phyloP scores from a whole-genome alignment of 495 filamentous ascomycete species.

The Viridothelium virens region DNA sequence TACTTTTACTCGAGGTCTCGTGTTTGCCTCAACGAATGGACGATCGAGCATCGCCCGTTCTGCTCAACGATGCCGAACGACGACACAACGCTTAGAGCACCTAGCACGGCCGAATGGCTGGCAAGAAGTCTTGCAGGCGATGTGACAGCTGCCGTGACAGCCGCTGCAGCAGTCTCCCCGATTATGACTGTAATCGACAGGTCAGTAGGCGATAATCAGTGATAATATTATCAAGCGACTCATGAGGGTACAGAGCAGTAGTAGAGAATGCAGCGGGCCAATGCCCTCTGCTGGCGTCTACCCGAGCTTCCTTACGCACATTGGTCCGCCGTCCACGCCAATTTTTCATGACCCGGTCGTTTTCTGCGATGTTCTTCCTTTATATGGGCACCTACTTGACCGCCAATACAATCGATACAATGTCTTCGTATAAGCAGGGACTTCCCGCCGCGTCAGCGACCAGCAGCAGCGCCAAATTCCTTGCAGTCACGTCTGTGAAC shows the following conservation, averaged over 20 bases:
- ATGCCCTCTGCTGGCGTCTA: slow-evolving; percentile 1
- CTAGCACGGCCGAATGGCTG: neutral
- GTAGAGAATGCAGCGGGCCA: slow-evolving; percentile 8
- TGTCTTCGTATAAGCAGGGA: neutral
- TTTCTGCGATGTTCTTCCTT: slow-evolving; percentile 7
- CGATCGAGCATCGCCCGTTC: neutral
- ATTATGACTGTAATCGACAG: slow-evolving; percentile 11
- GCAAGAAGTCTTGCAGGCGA: slow-evolving; percentile 1
- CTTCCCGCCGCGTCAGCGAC: slow-evolving; percentile 1
- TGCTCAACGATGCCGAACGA: slow-evolving; percentile 4
- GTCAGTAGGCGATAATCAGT: neutral
- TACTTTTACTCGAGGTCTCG: neutral
- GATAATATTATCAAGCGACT: neutral
- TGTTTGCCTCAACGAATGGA: slow-evolving; percentile 1
- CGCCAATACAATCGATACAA: neutral
- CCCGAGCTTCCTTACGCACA: slow-evolving; percentile 5
- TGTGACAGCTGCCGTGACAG: slow-evolving; percentile 1
- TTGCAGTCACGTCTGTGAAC: slow-evolving; percentile 9
- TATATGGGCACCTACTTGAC: slow-evolving; percentile 5
- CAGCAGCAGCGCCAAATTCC: slow-evolving; percentile 7
- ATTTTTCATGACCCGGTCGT: slow-evolving; percentile 9
- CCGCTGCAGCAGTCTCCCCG: slow-evolving; percentile 3
- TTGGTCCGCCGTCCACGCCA: slow-evolving; percentile 2
- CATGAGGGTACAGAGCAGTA: neutral
- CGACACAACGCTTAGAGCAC: neutral